Evolutionary conservation across 148 eudicot genomes (phyloP).

Genomic region (Talinum fruticosum): DNA sequence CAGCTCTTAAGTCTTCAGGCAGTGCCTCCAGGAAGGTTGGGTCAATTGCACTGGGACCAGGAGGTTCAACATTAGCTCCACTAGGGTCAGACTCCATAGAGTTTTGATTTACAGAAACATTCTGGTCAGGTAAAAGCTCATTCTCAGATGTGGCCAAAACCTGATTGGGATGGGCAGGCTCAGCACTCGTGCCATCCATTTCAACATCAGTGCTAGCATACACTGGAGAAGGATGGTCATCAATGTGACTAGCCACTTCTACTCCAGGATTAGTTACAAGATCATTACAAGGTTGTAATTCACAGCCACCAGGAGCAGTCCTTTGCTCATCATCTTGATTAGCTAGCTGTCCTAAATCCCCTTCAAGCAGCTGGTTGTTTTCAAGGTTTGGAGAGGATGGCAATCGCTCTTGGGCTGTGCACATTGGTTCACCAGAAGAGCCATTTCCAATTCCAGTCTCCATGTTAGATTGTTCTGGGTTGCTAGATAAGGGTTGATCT

Average conservation of each 20-base stretch:
- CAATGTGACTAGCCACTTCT: slow-evolving; percentile 39
- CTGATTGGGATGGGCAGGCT: slow-evolving; percentile 40
- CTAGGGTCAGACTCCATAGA: slow-evolving; percentile 51
- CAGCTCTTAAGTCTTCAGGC: slow-evolving; percentile 94
- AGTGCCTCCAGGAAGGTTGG: slow-evolving; percentile 98
- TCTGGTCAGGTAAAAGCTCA: slow-evolving; percentile 43
- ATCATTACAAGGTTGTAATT: slow-evolving; percentile 31
- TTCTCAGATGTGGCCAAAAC: slow-evolving; percentile 26
- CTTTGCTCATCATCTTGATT: slow-evolving; percentile 30
- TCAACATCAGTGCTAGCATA: slow-evolving; percentile 47
- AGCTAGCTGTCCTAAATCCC: slow-evolving; percentile 26
- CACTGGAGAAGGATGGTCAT: slow-evolving; percentile 36
- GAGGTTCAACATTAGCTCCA: slow-evolving; percentile 45
- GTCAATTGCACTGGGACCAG: slow-evolving; percentile 74
- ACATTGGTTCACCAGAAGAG: slow-evolving; percentile 36
- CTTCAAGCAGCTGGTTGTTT: slow-evolving; percentile 24
- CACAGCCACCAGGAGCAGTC: slow-evolving; percentile 34
- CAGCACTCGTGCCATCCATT: slow-evolving; percentile 46
- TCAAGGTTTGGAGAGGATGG: slow-evolving; percentile 21
- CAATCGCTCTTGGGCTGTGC: slow-evolving; percentile 24
- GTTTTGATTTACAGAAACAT: slow-evolving; percentile 40
- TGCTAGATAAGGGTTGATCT: slow-evolving; percentile 36
- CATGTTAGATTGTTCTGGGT: slow-evolving; percentile 41
- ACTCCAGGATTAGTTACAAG: slow-evolving; percentile 34
- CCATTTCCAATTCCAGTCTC: slow-evolving; percentile 54